Base-by-base conservation (phyloP, 2,329 filamentous ascomycete genomes). In the Malbranchea cinnamomea region DNA sequence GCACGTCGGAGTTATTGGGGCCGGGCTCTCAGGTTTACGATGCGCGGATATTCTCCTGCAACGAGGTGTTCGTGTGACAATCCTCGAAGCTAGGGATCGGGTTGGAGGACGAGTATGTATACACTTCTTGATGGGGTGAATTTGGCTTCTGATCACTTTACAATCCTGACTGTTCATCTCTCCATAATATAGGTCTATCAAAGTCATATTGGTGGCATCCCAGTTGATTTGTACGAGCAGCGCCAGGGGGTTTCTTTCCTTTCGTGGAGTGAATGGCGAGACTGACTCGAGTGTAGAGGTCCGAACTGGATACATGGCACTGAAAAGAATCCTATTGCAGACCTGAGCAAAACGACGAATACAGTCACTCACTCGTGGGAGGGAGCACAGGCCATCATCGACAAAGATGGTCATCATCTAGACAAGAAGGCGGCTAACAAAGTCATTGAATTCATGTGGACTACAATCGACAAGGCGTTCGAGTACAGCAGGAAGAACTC, bases 281-380 rank as follows among this genome's bases (percentile, higher is more conserved):
- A 19, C 31, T 28, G 12, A 9, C 3, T 18, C 14, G 9, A 14
- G 19, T 9, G 17, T 32, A 73, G 68, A 8, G 71, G 71, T 2
- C 67, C 71, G 1, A 75, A 74, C 38, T 75, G 71, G 71, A 74
- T 75, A 28, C 71, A 76, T 45, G 71, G 71, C 10, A 67, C 66
- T 1, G 54, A 66, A 2, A 52, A 65, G 23, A 75, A 74, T 40
- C 71, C 71, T 0, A 71, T 76, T 13, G 52, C 64, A 28, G 52
- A 62, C 9, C 56, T 76, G n/a, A 70, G 68, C 9, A 54, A 60
- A 35, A 46, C 59, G 33, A 71, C 68, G 2, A 49, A 55, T 7
- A 71, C 68, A 0, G 39, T 50, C 6, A 53, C 64, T 2, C 57
- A 67, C 43, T 60, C 58, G 25, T 67, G 64, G 49, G 63, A 68